Percentiles rank a stretch among this genome's conserved stretches.
These are phyloP conservation scores for Clonostachys byssicola DNA, from an alignment of 2,329 filamentous ascomycete species.

Conservation along the genomic window DNA sequence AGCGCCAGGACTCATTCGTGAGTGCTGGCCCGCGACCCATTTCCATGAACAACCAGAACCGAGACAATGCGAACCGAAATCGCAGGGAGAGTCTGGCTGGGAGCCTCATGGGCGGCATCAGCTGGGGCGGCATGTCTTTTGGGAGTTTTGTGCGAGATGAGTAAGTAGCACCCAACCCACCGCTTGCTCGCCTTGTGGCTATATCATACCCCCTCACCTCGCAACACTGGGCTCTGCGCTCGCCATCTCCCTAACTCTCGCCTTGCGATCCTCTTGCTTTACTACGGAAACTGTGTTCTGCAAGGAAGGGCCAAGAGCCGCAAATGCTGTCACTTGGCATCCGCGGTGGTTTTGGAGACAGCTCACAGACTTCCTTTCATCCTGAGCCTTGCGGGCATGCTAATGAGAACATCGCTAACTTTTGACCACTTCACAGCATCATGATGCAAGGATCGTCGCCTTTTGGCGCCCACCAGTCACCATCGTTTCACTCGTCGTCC, in stretches of 20 bases:
- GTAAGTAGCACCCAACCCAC: constrained; percentile 53
- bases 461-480: constrained; percentile 71
- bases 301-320: too few species aligned
- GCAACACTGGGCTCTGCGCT: too few species aligned
- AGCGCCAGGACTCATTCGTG: constrained; percentile 62
- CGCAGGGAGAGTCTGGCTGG: constrained; percentile 60
- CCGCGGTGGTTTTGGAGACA: too few species aligned
- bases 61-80: constrained; percentile 51
- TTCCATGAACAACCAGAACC: constrained; percentile 61
- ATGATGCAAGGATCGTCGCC: constrained; percentile 97
- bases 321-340: too few species aligned
- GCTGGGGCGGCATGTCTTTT: constrained; percentile 94
- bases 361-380: too few species aligned
- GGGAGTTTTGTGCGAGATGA: constrained; percentile 97
- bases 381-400: too few species aligned
- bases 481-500: constrained; percentile 93
- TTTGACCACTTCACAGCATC: constrained; percentile 54
- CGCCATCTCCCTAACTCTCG: too few species aligned
- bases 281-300: too few species aligned
- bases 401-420: constrained; percentile 7
- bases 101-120: constrained; percentile 77
- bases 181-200: too few species aligned
- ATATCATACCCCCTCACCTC: too few species aligned
- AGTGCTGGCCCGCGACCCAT: constrained; percentile 64
- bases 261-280: too few species aligned